phyloP scores from a whole-genome alignment of 257 asterid genomes.

The Dorcoceras hygrometricum region DNA sequence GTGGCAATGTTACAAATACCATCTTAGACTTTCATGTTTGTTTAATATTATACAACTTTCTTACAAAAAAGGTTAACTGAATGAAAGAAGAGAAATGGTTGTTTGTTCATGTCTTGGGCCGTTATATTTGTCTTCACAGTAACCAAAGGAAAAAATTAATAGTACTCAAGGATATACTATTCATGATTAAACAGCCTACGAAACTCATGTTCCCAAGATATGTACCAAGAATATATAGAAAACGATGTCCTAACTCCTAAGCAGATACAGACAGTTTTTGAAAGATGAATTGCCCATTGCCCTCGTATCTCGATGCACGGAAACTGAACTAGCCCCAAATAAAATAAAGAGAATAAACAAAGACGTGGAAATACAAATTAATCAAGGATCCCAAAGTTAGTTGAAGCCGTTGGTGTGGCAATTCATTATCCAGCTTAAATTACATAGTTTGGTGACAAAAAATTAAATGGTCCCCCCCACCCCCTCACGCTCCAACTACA shows the following conservation, averaged over 20 bases:
- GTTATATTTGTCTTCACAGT: neutral
- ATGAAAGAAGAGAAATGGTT: neutral
- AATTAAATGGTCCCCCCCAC: conserved; percentile 27
- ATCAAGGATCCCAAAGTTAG: conserved; percentile 12
- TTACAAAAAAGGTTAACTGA: neutral
- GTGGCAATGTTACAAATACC: neutral
- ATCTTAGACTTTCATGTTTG: no score
- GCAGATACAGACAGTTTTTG: neutral
- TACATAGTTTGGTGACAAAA: conserved; percentile 23
- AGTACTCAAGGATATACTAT: neutral
- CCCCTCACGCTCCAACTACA: conserved; percentile 24
- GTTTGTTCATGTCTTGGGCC: neutral
- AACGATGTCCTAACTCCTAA: neutral
- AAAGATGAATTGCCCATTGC: neutral
- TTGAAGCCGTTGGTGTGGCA: conserved; percentile 23
- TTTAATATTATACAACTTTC: neutral
- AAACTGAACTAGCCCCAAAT: neutral
- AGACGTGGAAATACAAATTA: neutral
- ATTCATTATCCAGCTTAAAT: conserved; percentile 22
- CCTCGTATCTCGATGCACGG: neutral
- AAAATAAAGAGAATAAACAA: neutral
- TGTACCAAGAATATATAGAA: neutral
- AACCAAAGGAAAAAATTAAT: neutral
- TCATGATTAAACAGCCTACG: neutral
- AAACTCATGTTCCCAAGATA: neutral